Evolutionary conservation across 495 filamentous ascomycete species (phyloP).

Genomic region (Penicillium salamii): DNA sequence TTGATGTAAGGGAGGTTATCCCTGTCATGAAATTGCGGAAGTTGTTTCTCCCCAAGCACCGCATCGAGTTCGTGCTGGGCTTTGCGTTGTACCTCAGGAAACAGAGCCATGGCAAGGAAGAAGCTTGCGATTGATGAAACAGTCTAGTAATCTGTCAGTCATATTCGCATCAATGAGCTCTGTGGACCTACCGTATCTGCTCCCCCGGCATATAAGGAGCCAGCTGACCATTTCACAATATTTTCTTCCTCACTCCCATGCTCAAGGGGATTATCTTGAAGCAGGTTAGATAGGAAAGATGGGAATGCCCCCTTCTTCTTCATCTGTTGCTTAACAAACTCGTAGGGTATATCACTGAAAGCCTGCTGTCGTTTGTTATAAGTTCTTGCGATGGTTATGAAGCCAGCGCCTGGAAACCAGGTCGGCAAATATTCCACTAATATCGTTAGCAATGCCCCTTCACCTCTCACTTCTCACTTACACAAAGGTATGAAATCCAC

Average conservation of each 20-base stretch:
- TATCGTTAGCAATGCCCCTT: background rate
- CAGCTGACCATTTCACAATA: constrained; percentile 45
- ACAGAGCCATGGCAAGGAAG: constrained; percentile 43
- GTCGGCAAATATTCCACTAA: constrained; percentile 41
- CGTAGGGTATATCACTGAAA: constrained; percentile 34
- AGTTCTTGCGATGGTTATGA: constrained; percentile 32
- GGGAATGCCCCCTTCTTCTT: constrained; percentile 18
- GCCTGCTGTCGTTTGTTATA: constrained; percentile 24
- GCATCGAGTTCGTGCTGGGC: constrained; percentile 57
- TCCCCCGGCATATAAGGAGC: constrained; percentile 55
- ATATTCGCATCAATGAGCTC: background rate
- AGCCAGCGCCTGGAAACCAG: constrained; percentile 50
- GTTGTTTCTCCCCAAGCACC: constrained; percentile 35
- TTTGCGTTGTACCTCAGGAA: constrained; percentile 45
- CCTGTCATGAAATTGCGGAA: constrained; percentile 24
- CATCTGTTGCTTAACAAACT: constrained; percentile 47
- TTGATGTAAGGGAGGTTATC: constrained; percentile 38
- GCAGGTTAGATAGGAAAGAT: constrained; percentile 38
- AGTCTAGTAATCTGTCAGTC: constrained; percentile 14
- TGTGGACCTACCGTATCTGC: constrained; percentile 53
- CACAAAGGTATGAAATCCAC: constrained; percentile 43
- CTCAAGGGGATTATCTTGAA: constrained; percentile 20
- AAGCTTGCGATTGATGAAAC: constrained; percentile 35
- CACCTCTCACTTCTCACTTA: background rate
- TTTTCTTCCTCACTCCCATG: constrained; percentile 27